phyloP scores from a whole-genome alignment of 2,329 filamentous ascomycete species.

The Trichoderma aggressivum region DNA sequence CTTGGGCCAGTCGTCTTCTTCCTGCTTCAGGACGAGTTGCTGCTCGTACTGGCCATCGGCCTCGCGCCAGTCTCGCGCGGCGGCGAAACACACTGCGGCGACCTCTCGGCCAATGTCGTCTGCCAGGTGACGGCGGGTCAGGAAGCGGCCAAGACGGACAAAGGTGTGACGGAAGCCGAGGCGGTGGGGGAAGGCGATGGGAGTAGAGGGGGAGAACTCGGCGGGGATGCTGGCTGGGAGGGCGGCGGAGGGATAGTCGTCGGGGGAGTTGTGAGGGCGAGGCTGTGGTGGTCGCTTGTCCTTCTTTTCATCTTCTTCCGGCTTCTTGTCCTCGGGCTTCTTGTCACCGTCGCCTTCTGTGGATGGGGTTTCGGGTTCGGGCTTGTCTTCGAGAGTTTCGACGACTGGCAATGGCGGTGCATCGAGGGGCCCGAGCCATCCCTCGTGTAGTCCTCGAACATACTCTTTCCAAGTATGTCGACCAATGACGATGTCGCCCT shows the following conservation, averaged over 20 bases:
- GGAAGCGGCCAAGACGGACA: slow-evolving; percentile 79
- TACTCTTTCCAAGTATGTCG: slow-evolving; percentile 98
- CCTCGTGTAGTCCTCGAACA: slow-evolving; percentile 86
- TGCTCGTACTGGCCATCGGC: slow-evolving; percentile 39
- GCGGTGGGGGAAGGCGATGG: slow-evolving; percentile 80
- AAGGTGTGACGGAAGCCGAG: slow-evolving; percentile 91
- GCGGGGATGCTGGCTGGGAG: slow-evolving; percentile 65
- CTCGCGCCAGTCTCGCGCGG: slow-evolving; percentile 48
- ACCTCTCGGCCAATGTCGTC: slow-evolving; percentile 85
- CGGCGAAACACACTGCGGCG: slow-evolving; percentile 74
- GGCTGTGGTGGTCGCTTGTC: slow-evolving; percentile 60
- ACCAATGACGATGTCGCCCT: slow-evolving; percentile 85
- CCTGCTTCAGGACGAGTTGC: slow-evolving; percentile 59
- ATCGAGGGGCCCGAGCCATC: slow-evolving; percentile 85
- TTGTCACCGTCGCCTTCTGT: slow-evolving; percentile 25
- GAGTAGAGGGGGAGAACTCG: slow-evolving; percentile 68
- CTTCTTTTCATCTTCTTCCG: slow-evolving; percentile 40
- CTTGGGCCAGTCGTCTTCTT: slow-evolving; percentile 84
- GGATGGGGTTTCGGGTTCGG: slow-evolving; percentile 22
- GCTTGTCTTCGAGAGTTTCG: slow-evolving; percentile 20
- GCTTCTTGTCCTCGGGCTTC: slow-evolving; percentile 26
- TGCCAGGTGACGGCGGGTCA: slow-evolving; percentile 80
- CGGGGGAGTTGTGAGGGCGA: slow-evolving; percentile 68
- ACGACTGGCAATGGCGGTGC: slow-evolving; percentile 45
- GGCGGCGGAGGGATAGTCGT: slow-evolving; percentile 65